Evolutionary conservation across 108 stramenopile genomes (phyloP), one percentile per base, ranked within the genome.

Genomic region (Epithemia pelagica): DNA sequence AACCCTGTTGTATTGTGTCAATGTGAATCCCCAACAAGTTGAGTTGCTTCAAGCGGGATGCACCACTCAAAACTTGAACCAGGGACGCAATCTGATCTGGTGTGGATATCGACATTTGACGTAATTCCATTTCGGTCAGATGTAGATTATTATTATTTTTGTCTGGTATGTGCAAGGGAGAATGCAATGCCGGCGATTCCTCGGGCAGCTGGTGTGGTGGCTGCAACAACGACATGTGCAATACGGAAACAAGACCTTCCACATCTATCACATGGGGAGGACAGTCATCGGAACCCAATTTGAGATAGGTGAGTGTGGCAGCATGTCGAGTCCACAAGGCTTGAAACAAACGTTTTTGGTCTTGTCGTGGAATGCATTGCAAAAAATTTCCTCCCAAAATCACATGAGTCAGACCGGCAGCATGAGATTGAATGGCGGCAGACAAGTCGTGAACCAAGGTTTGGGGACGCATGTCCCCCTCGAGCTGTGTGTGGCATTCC

Each of bases 1-100:
- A 10, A 46, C 37, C 37, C 15, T 46, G 37, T 15, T 46, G 37
- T 5, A 46, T 5, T 5, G 37, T 46, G 15, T 46, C 37, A 5
- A 46, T 15, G 10, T 46, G 10, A 46, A 46, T 22, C 5, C 67
- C 32, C 67, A 32, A 56, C 28, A 68, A 32, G 15, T 32, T 28
- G 5, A 68, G 55, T 59, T 68, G 55, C 19, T 68, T 56, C 30
- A 68, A 59, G 18, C 51, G 20, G 1, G 30, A 37, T 28, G 62
- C 30, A 46, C 37, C 5, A 46, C 15, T 46, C 37, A 46, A 46
- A 5, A 46, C 37, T 46, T 46, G 10, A 10, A 46, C 37, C 37
- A 46, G 5, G 37, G 37, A 46, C 10, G 15, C 37, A 46, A 46
- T 46, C 37, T 46, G 37, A 46, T 46, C 37, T 5, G 10, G 5